phyloP scores from a whole-genome alignment of 1,284 basidiomycete genomes.

The Amylostereum chailletii region DNA sequence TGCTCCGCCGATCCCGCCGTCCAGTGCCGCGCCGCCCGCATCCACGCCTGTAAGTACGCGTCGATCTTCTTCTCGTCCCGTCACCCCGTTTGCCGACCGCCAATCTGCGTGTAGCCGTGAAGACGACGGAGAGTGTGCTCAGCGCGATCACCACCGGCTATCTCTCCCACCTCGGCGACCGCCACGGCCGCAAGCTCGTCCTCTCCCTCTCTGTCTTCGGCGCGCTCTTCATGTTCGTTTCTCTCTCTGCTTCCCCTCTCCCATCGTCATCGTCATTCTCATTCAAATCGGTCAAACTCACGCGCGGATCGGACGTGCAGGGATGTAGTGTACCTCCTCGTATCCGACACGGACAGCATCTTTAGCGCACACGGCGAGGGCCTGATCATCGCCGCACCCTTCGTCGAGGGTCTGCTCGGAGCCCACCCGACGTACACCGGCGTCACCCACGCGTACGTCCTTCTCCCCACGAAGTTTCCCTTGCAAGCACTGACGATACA shows the following conservation, averaged over 20 bases:
- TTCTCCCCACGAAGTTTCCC: background rate
- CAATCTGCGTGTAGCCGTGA: slow-evolving; percentile 25
- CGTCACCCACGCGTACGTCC: slow-evolving; percentile 35
- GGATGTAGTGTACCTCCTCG: slow-evolving; percentile 38
- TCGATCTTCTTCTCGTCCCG: background rate
- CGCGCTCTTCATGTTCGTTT: slow-evolving; percentile 32
- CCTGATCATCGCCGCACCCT: slow-evolving; percentile 36
- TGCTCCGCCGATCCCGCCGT: slow-evolving; percentile 11
- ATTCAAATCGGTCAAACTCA: too few relatives aligned
- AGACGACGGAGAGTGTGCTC: slow-evolving; percentile 38
- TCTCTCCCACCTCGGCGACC: slow-evolving; percentile 40
- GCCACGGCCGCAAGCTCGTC: slow-evolving; percentile 36
- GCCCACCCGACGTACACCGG: slow-evolving; percentile 43
- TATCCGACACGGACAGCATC: slow-evolving; percentile 29
- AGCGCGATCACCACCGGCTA: slow-evolving; percentile 43
- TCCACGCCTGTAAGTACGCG: slow-evolving; percentile 30
- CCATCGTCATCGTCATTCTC: background rate
- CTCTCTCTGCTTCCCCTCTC: background rate
- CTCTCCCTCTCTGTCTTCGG: slow-evolving; percentile 33
- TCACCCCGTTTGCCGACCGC: slow-evolving; percentile 5
- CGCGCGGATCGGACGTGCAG: slow-evolving; percentile 16
- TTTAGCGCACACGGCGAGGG: slow-evolving; percentile 33
- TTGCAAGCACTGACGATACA: background rate
- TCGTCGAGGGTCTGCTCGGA: slow-evolving; percentile 41
- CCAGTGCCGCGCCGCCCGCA: slow-evolving; percentile 29